Base-by-base conservation (phyloP, 345 rosid genomes). In the Ceriops decandra region DNA sequence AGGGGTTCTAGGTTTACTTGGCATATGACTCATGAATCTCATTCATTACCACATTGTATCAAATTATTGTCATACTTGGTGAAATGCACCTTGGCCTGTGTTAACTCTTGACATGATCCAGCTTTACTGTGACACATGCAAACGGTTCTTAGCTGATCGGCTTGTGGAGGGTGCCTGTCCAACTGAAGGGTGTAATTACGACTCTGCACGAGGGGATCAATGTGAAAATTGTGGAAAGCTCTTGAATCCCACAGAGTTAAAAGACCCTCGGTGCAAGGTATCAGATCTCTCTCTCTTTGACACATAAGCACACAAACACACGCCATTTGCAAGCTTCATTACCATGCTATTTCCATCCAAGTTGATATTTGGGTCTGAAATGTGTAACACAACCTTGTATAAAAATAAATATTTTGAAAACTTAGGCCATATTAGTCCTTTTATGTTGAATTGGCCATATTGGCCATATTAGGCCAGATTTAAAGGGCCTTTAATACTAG, bases 91-190 rank as follows among this genome's bases (percentile, higher is more conserved):
- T 62, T 76, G 72, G 30, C 7, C 4, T 60, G 63, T 77, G 58
- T 62, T 58, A 62, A 57, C 49, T 52, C 27, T 52, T 76, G 46
- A 62, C 57, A 11, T 64, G 70, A 22, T 81, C 63, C 83, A 95
- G 99, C 98, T 85, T 62, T 95, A 88, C 63, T 95, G 99, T 10
- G 85, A 84, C 60, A 87, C 89, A 33, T 95, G 99, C 80, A 51
- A 79, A 63, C 78, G 82, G 66, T 95, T 90, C 79, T 75, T 95
- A 70, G 99, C 99, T 66, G 99, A 95, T 60, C 86, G 99, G 67
- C 87, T 95, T 80, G 97, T 95, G 49, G 98, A 92, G 75, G 99
- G 99, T 59, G 67, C 73, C 57, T 95, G 99, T 76, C 99, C 99
- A 19, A 68, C 67, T 46, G 86, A 77, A 71, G 87, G 79, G 5